A percentile compares a stretch with the other conserved stretches of the same genome.
phyloP scores from a whole-genome alignment of 768 basidiomycete species.

The Clavaria fumosa region DNA sequence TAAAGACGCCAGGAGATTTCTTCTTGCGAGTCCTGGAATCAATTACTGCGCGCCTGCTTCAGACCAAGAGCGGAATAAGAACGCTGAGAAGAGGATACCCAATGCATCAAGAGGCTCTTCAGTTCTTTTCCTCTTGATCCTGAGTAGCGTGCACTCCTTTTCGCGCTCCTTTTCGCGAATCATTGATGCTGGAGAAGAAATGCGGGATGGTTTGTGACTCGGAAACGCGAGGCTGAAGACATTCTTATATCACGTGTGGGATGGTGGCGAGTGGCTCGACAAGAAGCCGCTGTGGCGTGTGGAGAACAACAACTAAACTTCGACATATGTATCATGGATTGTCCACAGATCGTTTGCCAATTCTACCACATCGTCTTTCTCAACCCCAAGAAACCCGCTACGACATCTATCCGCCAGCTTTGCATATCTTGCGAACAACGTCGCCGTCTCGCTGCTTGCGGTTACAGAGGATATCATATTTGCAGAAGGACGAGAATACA shows the following conservation, averaged over 20 bases:
- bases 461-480: conserved; percentile 31
- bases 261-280: too few species aligned
- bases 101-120: conserved; percentile 75
- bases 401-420: conserved; percentile 30
- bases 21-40: conserved; percentile 47
- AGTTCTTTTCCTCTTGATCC: conserved; percentile 70
- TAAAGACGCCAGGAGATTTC: conserved; percentile 54
- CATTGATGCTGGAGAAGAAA: too few species aligned
- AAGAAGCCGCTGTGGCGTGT: too few species aligned
- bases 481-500: conserved; percentile 10
- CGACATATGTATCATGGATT: conserved; percentile 31
- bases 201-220: too few species aligned
- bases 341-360: conserved; percentile 45
- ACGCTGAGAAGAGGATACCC: conserved; percentile 27
- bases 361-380: conserved; percentile 42
- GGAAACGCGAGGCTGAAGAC: too few species aligned
- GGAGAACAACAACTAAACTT: too few species aligned
- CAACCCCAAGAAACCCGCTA: conserved; percentile 21
- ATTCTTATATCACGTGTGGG: too few species aligned
- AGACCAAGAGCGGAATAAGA: too few species aligned
- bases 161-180: too few species aligned
- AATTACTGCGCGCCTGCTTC: conserved; percentile 38
- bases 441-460: conserved; percentile 24
- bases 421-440: conserved; percentile 37
- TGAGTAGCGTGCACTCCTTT: conserved; percentile 60